Conservation (phyloP, 495 filamentous ascomycete species). For the Aspergillus diversus region DNA sequence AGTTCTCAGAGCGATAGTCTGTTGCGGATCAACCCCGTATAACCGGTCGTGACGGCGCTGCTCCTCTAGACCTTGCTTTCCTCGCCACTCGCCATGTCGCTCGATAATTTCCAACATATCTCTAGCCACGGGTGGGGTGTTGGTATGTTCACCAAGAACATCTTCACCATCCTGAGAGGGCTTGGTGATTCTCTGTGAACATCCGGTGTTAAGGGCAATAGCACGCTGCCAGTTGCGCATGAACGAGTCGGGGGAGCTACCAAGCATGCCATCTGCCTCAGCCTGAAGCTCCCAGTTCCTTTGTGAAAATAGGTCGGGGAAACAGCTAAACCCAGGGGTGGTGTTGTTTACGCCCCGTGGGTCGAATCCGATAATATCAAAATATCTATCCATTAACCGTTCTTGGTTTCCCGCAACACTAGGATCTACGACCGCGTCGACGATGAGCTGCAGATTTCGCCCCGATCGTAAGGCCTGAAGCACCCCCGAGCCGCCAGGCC, state of each 20-base stretch:
- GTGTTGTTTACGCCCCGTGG: constrained; percentile 58
- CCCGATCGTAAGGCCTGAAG: constrained; percentile 40
- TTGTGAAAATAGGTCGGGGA: constrained; percentile 44
- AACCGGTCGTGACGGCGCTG: constrained; percentile 33
- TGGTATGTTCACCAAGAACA: constrained; percentile 50
- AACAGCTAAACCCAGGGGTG: constrained; percentile 52
- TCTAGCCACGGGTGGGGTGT: constrained; percentile 49
- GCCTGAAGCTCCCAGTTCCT: constrained; percentile 44
- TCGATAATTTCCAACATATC: constrained; percentile 59
- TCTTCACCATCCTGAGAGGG: constrained; percentile 27
- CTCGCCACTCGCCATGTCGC: constrained; percentile 50
- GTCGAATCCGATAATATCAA: constrained; percentile 61
- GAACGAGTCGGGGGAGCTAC: constrained; percentile 35
- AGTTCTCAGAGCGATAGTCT: constrained; percentile 31
- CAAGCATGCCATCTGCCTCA: constrained; percentile 47
- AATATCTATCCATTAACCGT: constrained; percentile 39
- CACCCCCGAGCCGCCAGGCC: constrained; percentile 55
- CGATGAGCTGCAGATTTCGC: constrained; percentile 43
- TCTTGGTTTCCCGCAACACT: background rate
- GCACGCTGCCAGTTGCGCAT: constrained; percentile 55
- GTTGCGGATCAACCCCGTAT: constrained; percentile 36
- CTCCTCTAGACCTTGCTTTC: constrained; percentile 35
- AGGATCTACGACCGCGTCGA: constrained; percentile 42
- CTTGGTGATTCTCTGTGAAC: constrained; percentile 36
- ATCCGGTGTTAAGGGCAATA: constrained; percentile 45